These are phyloP conservation scores for Fraxinus albicans DNA, from an alignment of 305 asterid genomes.

Conservation along the genomic window DNA sequence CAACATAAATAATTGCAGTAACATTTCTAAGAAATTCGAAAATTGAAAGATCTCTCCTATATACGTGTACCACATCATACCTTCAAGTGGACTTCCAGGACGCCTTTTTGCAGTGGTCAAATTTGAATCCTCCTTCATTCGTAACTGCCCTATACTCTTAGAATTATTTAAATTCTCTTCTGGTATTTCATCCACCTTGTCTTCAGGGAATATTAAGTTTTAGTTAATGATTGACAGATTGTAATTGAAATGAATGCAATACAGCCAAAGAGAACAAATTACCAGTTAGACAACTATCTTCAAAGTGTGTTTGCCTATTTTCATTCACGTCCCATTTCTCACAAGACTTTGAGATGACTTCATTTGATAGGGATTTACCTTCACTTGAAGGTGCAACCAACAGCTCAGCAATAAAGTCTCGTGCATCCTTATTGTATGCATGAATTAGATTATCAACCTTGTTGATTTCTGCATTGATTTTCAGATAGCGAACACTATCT, in stretches of 20 bases:
- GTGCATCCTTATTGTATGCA: conserved; percentile 79
- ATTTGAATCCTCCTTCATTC: conserved; percentile 36
- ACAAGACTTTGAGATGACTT: conserved; percentile 27
- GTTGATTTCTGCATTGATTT: conserved; percentile 74
- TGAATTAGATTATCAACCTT: conserved; percentile 70
- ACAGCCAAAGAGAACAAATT: conserved; percentile 19
- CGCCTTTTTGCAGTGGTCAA: conserved; percentile 49
- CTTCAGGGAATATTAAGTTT: conserved; percentile 40
- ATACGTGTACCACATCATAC: conserved; percentile 27
- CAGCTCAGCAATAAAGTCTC: conserved; percentile 60
- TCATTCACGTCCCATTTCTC: conserved; percentile 32
- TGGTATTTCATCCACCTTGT: conserved; percentile 38
- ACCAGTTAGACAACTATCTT: conserved; percentile 44
- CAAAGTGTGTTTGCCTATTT: conserved; percentile 27
- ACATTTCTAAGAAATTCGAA: not conserved
- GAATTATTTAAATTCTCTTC: conserved; percentile 25
- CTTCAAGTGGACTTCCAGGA: conserved; percentile 52
- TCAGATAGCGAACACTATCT: conserved; percentile 70
- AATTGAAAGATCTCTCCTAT: not conserved
- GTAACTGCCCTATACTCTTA: conserved; percentile 30
- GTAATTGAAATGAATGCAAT: conserved; percentile 2
- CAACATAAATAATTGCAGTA: not conserved
- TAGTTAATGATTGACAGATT: conserved; percentile 9
- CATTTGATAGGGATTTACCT: conserved; percentile 37
- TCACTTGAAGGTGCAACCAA: conserved; percentile 55